phyloP scores from a whole-genome alignment of 768 basidiomycete genomes.

The Amanita polypyramis region DNA sequence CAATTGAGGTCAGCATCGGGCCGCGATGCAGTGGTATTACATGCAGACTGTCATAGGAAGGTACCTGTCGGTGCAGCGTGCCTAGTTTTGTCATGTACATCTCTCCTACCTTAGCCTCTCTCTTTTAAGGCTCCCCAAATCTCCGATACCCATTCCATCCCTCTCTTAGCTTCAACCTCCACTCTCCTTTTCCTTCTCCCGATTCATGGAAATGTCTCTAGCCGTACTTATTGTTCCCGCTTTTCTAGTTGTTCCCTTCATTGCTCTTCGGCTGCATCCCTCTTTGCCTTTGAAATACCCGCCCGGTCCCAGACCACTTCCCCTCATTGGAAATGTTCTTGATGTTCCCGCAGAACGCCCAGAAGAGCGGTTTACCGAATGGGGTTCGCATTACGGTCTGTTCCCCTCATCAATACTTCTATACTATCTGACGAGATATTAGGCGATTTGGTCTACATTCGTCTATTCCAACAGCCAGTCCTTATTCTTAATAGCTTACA shows the following conservation, averaged over 20 bases:
- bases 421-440: neutral
- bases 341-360: slow-evolving; percentile 31
- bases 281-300: slow-evolving; percentile 22
- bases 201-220: slow-evolving; percentile 1
- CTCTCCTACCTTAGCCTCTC: neutral
- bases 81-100: slow-evolving; percentile 2
- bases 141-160: slow-evolving; percentile 5
- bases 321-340: slow-evolving; percentile 37
- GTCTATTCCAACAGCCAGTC: slow-evolving; percentile 34
- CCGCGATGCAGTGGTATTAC: neutral
- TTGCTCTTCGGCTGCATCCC: slow-evolving; percentile 16
- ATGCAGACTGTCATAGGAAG: neutral
- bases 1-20: neutral
- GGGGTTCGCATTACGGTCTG: slow-evolving; percentile 34
- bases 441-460: slow-evolving; percentile 34
- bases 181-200: neutral
- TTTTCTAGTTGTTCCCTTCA: slow-evolving; percentile 11
- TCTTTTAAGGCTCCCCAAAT: slow-evolving; percentile 7
- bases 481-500: slow-evolving; percentile 38
- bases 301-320: slow-evolving; percentile 36
- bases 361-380: slow-evolving; percentile 29
- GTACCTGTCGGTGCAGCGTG: neutral
- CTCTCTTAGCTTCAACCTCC: neutral
- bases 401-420: slow-evolving; percentile 1
- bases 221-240: slow-evolving; percentile 10